These are phyloP conservation scores for Berberis thunbergii DNA, from an alignment of 164 flowering plant species.

Conservation along the genomic window DNA sequence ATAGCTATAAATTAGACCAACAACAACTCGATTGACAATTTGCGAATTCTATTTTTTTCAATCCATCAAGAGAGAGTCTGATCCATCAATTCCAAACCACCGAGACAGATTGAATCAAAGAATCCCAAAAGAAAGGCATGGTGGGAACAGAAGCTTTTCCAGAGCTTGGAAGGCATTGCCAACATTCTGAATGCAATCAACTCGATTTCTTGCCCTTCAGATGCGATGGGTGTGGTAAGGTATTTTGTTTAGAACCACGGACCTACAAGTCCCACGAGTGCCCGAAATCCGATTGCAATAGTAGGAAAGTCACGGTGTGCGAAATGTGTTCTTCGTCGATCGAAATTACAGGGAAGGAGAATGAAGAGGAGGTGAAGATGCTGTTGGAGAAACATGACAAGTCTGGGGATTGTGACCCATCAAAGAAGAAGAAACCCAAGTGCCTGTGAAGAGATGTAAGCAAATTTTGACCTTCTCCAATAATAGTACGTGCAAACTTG, in stretches of 20 bases:
- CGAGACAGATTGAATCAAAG: no score
- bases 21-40: no score
- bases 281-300: slow-evolving; percentile 44
- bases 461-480: slow-evolving; percentile 66
- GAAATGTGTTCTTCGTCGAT: slow-evolving; percentile 58
- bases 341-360: slow-evolving; percentile 39
- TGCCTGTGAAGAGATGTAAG: slow-evolving; percentile 71
- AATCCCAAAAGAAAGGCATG: no score
- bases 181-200: slow-evolving; percentile 56
- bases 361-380: slow-evolving; percentile 29
- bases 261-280: slow-evolving; percentile 67
- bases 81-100: no score
- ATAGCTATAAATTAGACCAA: no score
- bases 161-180: slow-evolving; percentile 79
- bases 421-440: slow-evolving; percentile 61
- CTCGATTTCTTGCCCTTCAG: slow-evolving; percentile 89
- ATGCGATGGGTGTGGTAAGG: slow-evolving; percentile 64
- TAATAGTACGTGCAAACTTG: slow-evolving; percentile 53
- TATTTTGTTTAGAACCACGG: slow-evolving; percentile 79
- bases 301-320: slow-evolving; percentile 69
- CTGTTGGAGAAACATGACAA: slow-evolving; percentile 43
- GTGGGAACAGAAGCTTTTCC: slow-evolving; percentile 45
- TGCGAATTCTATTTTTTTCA: no score
- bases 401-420: slow-evolving; percentile 72
- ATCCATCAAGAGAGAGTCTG: no score